phyloP scores from a whole-genome alignment of 768 basidiomycete species.

The Lenzites betulinus region DNA sequence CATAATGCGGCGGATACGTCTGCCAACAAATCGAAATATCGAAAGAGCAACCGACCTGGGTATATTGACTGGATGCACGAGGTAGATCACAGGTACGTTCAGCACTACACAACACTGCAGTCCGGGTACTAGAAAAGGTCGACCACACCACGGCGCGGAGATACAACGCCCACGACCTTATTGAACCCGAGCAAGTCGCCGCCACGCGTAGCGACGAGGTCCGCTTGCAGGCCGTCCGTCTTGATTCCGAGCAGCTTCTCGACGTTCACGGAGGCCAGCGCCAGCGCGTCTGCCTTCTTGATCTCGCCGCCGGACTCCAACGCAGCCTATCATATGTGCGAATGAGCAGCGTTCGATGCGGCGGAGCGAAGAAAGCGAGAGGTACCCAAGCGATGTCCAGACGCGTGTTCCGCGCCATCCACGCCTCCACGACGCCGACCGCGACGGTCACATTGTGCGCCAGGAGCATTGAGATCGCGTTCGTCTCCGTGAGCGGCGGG shows the following conservation, averaged over 20 bases:
- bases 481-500: slow-evolving; percentile 65
- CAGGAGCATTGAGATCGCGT: slow-evolving; percentile 58
- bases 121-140: slow-evolving; percentile 26
- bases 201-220: slow-evolving; percentile 33
- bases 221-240: slow-evolving; percentile 14
- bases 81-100: background rate
- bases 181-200: slow-evolving; percentile 40
- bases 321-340: slow-evolving; percentile 35
- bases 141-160: slow-evolving; percentile 23
- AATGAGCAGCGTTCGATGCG: background rate
- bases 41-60: background rate
- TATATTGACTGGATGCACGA: background rate
- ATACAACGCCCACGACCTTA: slow-evolving; percentile 41
- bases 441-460: slow-evolving; percentile 71
- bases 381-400: slow-evolving; percentile 82
- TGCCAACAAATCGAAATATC: background rate
- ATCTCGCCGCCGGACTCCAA: slow-evolving; percentile 42
- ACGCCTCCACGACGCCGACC: slow-evolving; percentile 65
- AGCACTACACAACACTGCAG: background rate
- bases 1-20: background rate
- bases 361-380: background rate
- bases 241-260: slow-evolving; percentile 40
- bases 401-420: slow-evolving; percentile 74
- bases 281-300: slow-evolving; percentile 41
- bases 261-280: slow-evolving; percentile 42